Evolutionary conservation across 1,284 basidiomycete species (phyloP).

Genomic region (Peniophora sp.): DNA sequence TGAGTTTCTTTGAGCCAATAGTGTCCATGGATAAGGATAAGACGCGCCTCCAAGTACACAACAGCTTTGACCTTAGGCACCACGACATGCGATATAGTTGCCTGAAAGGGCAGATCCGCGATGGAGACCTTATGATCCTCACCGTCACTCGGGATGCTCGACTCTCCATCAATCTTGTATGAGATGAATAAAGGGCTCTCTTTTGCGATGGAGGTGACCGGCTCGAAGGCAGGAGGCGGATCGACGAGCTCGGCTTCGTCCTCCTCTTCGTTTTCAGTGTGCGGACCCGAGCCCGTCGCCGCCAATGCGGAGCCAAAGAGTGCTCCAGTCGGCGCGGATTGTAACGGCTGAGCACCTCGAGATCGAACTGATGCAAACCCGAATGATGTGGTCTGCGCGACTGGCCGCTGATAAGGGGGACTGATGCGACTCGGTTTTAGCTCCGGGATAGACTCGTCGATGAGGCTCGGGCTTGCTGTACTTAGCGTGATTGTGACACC

Average conservation of each 20-base stretch:
- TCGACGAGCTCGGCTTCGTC: no score
- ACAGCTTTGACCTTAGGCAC: conserved; percentile 38
- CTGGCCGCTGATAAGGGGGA: neutral
- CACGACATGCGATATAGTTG: conserved; percentile 37
- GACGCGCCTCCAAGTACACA: conserved; percentile 37
- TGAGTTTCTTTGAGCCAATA: conserved; percentile 2
- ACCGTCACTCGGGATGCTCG: conserved; percentile 45
- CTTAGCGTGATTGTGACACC: neutral
- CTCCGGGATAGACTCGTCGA: neutral
- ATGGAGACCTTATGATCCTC: conserved; percentile 45
- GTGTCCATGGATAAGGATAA: neutral
- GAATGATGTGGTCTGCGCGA: no score
- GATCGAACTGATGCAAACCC: no score
- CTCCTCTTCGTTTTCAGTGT: no score
- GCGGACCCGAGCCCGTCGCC: no score
- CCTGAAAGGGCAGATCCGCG: conserved; percentile 37
- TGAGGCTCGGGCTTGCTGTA: neutral
- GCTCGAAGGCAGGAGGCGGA: no score
- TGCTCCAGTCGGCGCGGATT: no score
- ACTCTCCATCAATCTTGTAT: conserved; percentile 38
- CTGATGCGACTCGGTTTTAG: neutral
- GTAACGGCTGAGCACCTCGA: no score
- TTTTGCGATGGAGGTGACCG: conserved; percentile 25
- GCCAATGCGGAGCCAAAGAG: no score
- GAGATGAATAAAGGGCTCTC: conserved; percentile 43